phyloP scores from a whole-genome alignment of 192 early-diverging fungal genomes.

The Coemansia sp. region DNA sequence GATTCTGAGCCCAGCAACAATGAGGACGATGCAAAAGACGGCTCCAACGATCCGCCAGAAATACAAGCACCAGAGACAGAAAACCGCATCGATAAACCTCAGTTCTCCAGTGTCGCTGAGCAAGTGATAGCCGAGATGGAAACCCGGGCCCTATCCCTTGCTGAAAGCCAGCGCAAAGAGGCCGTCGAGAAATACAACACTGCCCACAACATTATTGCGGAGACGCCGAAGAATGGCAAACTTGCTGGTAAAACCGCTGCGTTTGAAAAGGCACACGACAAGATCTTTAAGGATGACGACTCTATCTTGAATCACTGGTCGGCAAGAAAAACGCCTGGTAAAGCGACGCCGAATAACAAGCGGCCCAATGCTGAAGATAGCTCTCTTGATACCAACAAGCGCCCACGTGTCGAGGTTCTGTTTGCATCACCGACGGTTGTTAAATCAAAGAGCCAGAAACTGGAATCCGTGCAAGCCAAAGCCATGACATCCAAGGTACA shows the following conservation, averaged over 20 bases:
- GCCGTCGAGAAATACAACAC: constrained; percentile 16
- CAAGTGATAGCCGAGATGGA: constrained; percentile 36
- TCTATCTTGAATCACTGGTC: constrained; percentile 52
- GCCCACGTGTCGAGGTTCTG: constrained; percentile 34
- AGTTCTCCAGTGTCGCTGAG: constrained; percentile 24
- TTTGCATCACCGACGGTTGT: constrained; percentile 28
- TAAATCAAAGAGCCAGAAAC: constrained; percentile 14
- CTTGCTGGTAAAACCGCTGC: constrained; percentile 14
- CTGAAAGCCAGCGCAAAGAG: constrained; percentile 28
- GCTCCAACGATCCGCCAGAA: constrained; percentile 3
- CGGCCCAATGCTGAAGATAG: constrained; percentile 15
- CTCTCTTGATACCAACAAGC: constrained; percentile 30
- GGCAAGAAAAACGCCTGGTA: constrained; percentile 24
- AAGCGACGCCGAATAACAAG: constrained; percentile 38
- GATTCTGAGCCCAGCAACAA: constrained; percentile 3
- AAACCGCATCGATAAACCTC: constrained; percentile 2
- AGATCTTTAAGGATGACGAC: constrained; percentile 36
- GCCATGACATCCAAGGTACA: constrained; percentile 22
- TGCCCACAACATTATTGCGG: neutral
- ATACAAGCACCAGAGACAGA: constrained; percentile 23
- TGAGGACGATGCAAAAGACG: neutral
- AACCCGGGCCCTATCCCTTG: constrained; percentile 24
- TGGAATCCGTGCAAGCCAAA: constrained; percentile 19
- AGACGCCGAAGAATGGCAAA: constrained; percentile 20
- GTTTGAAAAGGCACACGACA: constrained; percentile 44